Evolutionary conservation across 2,329 filamentous ascomycete species (phyloP).

Genomic region (Clonostachys rosea): DNA sequence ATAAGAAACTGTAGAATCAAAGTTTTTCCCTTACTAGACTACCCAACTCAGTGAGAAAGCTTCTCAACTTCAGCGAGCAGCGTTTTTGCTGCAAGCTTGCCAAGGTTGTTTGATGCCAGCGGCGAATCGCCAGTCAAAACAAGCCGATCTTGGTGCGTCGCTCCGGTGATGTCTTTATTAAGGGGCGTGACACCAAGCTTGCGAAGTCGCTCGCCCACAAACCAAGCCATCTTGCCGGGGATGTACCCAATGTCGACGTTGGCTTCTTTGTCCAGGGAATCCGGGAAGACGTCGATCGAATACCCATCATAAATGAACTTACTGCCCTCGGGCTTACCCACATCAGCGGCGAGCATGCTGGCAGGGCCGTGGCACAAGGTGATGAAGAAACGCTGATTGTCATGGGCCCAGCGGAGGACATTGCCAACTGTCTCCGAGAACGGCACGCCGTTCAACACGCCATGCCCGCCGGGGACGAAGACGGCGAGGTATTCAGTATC

Average conservation of each 20-base stretch:
- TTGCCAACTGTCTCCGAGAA: conserved; percentile 7
- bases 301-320: conserved; percentile 11
- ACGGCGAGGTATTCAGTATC: conserved; percentile 7
- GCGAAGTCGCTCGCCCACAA: conserved; percentile 7
- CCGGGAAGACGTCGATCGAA: conserved; percentile 10
- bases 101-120: conserved; percentile 9
- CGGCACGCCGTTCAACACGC: conserved; percentile 9
- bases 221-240: conserved; percentile 11
- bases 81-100: conserved; percentile 8
- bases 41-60: too few relatives aligned
- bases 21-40: too few relatives aligned
- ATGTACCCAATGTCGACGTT: conserved; percentile 12
- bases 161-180: conserved; percentile 7
- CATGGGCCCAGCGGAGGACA: conserved; percentile 11
- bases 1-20: too few relatives aligned
- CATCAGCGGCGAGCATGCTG: conserved; percentile 3
- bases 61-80: conserved; percentile 6
- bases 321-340: conserved; percentile 8
- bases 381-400: conserved; percentile 5
- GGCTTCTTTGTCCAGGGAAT: conserved; percentile 7
- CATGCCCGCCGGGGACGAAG: conserved; percentile 11
- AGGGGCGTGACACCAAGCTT: conserved; percentile 7
- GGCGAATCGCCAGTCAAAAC: conserved; percentile 10
- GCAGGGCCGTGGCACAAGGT: not conserved
- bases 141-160: conserved; percentile 6